Evolutionary conservation across 2,329 filamentous ascomycete species (phyloP).

Genomic region (Ambrosiella beaveri): DNA sequence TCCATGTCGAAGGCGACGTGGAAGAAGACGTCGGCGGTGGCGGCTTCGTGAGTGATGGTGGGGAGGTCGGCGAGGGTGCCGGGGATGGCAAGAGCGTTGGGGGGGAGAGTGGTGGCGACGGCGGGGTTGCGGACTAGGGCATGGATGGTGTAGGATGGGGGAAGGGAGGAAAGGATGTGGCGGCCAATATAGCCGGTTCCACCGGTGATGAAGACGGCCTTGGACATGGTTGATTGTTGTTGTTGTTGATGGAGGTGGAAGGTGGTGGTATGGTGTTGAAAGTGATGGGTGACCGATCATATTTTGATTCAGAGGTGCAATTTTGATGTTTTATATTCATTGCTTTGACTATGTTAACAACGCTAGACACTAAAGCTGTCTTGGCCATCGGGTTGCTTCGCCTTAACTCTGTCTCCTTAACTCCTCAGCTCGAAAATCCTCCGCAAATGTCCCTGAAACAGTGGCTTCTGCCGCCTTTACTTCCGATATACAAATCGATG

Average conservation of each 20-base stretch:
- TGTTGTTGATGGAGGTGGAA: background rate
- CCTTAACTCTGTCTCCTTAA: too few species aligned
- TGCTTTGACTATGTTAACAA: background rate
- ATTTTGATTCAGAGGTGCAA: background rate
- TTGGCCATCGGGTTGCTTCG: too few species aligned
- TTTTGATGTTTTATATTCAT: conserved; percentile 1
- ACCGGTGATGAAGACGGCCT: conserved; percentile 23
- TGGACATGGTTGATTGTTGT: conserved; percentile 1
- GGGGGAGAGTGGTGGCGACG: conserved; percentile 21
- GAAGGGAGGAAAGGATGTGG: conserved; percentile 22
- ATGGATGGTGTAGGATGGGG: conserved; percentile 23
- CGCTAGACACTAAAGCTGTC: too few species aligned
- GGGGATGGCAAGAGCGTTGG: conserved; percentile 24
- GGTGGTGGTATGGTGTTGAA: background rate
- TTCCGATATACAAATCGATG: too few species aligned
- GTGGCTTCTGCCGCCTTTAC: too few species aligned
- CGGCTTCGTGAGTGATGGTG: conserved; percentile 22
- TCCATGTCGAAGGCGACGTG: conserved; percentile 24
- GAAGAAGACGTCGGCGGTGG: conserved; percentile 26
- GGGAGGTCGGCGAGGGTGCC: conserved; percentile 24
- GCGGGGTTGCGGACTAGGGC: conserved; percentile 24
- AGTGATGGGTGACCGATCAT: background rate
- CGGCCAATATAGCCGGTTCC: conserved; percentile 24
- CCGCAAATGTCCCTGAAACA: too few species aligned
- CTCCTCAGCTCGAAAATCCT: too few species aligned